Evolutionary conservation across 495 filamentous ascomycete species (phyloP).

Genomic region (Ascodesmis nigricans): DNA sequence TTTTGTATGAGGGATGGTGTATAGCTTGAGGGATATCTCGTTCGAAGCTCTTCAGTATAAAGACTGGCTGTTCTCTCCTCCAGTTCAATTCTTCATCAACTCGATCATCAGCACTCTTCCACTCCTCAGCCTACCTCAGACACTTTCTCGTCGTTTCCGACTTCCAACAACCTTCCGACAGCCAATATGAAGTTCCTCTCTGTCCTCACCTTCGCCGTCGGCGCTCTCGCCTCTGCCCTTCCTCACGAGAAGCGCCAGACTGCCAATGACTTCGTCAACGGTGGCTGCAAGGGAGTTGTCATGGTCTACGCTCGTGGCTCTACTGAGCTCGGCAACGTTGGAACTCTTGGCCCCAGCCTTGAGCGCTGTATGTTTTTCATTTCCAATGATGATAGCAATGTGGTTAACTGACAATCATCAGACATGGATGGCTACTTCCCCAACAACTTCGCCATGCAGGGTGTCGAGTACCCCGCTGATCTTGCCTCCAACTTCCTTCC

Average conservation of each 20-base stretch:
- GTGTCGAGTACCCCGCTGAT: constrained; percentile 19
- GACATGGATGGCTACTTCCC: constrained; percentile 15
- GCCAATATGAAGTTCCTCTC: not conserved
- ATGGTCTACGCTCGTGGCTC: constrained; percentile 24
- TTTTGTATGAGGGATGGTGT: too few relatives aligned
- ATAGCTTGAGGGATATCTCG: too few relatives aligned
- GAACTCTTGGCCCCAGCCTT: constrained; percentile 6
- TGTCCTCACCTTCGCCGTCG: constrained; percentile 2
- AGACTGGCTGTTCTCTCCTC: too few relatives aligned
- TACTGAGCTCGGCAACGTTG: constrained; percentile 24
- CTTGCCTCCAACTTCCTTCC: not conserved
- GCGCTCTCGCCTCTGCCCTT: constrained; percentile 8
- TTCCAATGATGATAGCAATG: constrained; percentile 4
- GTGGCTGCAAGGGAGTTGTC: constrained; percentile 20
- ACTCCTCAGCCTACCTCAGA: too few relatives aligned
- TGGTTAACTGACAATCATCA: constrained; percentile 22
- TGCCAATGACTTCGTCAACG: constrained; percentile 20
- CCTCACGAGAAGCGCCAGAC: constrained; percentile 7
- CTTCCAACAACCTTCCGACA: too few relatives aligned
- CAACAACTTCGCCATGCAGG: constrained; percentile 21
- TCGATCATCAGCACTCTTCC: too few relatives aligned
- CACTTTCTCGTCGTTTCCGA: too few relatives aligned
- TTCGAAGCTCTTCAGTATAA: too few relatives aligned
- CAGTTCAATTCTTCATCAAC: too few relatives aligned
- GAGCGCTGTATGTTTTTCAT: constrained; percentile 5